Conservation (phyloP, 1,284 basidiomycete species). For the Xerocomus nothofagi region DNA sequence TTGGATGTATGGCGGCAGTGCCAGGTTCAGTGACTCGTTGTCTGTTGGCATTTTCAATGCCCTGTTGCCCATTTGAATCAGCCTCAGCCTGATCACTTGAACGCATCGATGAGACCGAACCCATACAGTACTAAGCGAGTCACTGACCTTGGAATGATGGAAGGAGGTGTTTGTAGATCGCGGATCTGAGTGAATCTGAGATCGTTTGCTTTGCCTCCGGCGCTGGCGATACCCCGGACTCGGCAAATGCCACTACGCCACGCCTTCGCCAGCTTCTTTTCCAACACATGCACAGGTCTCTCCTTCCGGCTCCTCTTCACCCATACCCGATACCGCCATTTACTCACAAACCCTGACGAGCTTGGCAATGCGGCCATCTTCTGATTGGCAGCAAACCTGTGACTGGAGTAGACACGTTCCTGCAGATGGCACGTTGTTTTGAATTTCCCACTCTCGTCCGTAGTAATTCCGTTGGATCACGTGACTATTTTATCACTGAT, state of each 20-base stretch:
- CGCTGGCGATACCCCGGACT: constrained; percentile 32
- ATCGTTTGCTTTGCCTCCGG: constrained; percentile 36
- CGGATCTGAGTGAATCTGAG: constrained; percentile 30
- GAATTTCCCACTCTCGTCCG: no score
- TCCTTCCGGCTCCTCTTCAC: constrained; percentile 20
- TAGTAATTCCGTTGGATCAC: no score
- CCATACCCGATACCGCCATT: constrained; percentile 22
- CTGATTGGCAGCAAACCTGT: no score
- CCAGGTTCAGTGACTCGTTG: no score
- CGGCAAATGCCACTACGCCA: constrained; percentile 29
- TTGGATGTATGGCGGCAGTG: constrained; percentile 23
- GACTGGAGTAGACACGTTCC: no score
- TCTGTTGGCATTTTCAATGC: not conserved
- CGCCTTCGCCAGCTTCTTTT: not conserved
- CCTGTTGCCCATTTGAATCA: not conserved
- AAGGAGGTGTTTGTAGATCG: constrained; percentile 13
- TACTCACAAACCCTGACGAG: not conserved
- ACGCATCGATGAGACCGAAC: not conserved
- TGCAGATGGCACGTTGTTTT: no score
- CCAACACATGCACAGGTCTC: constrained; percentile 1
- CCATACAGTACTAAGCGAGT: not conserved
- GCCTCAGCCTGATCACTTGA: not conserved
- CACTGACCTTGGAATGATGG: constrained; percentile 1
- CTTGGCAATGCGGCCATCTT: not conserved
- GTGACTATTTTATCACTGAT: no score